Conservation (phyloP, 305 asterid species). For the Fraxinus floribunda region DNA sequence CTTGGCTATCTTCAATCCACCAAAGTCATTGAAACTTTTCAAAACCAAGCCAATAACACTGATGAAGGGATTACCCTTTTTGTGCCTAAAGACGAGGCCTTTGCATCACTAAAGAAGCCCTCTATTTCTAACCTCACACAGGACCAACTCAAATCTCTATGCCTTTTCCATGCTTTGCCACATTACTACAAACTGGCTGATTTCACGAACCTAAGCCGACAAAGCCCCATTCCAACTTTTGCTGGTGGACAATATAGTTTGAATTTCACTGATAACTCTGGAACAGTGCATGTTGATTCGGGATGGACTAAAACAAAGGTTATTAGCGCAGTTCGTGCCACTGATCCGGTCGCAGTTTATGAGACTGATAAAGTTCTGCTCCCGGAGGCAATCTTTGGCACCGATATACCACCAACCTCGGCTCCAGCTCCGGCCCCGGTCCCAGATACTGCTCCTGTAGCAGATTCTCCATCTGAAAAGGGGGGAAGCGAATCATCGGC, state of each 20-base stretch:
- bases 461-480: conserved; percentile 47
- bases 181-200: conserved; percentile 72
- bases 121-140: conserved; percentile 60
- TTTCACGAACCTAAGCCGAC: conserved; percentile 64
- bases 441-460: conserved; percentile 49
- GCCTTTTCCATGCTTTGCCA: conserved; percentile 75
- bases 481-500: conserved; percentile 22
- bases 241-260: conserved; percentile 55
- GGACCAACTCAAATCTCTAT: conserved; percentile 60
- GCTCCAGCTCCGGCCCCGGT: conserved; percentile 82
- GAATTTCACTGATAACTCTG: conserved; percentile 60
- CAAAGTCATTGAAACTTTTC: conserved; percentile 63
- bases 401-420: conserved; percentile 71
- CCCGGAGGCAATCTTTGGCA: conserved; percentile 77
- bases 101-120: conserved; percentile 44
- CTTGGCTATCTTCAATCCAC: conserved; percentile 59
- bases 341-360: conserved; percentile 70
- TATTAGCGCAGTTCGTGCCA: conserved; percentile 65
- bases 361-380: conserved; percentile 66
- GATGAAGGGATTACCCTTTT: conserved; percentile 79
- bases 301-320: conserved; percentile 75
- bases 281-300: conserved; percentile 53
- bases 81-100: conserved; percentile 65
- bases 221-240: conserved; percentile 55
- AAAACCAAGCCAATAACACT: conserved; percentile 69